Evolutionary conservation across 2,329 filamentous ascomycete species (phyloP), one percentile per base, ranked within the genome.

Genomic region (Stachybotrys echinatus): DNA sequence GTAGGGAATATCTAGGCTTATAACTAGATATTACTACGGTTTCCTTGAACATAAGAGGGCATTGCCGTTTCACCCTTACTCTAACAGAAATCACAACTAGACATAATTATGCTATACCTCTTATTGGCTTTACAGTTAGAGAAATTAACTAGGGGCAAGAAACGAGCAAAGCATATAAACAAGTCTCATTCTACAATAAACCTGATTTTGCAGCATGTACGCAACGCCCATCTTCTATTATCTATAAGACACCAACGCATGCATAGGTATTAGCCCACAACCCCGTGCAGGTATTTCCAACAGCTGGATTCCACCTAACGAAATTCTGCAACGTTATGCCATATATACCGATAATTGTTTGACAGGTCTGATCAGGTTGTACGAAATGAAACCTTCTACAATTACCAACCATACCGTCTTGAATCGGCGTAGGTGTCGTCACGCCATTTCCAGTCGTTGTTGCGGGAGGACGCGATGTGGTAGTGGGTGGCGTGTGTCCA

Each of bases 301-400:
- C 52, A 3, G 20, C 21, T 14, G 53, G 44, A 34, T 59, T 58
- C 57, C 57, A 57, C 37, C 18, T 38, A 14, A 37, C 54, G 31
- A 68, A 58, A n/a, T 65, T 42, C 10, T 51, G 48, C 12, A 60
- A 31, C 1, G 57, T 45, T 39, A 66, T 60, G 5, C 50, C 47
- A 8, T 58, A 48, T 8, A 42, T 42, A 12, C 45, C 27, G 12
- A 56, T 55, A 42, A 67, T 63, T 8, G 43, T 45, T 37, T 39
- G 46, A 48, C 64, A 67, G 6, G 38, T 48, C 42, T 65, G 58
- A 3, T 55, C 58, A 2, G 31, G 21, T 31, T 55, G 48, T 6
- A 64, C 59, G 7, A 52, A 27, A 51, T 64, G 51, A 47, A 64
- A 65, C 31, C 51, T 59, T 38, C 63, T 54, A 34, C 63, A 64